These are phyloP conservation scores for Cyamopsis tetragonoloba DNA, from an alignment of 306 rosid species.

Conservation along the genomic window DNA sequence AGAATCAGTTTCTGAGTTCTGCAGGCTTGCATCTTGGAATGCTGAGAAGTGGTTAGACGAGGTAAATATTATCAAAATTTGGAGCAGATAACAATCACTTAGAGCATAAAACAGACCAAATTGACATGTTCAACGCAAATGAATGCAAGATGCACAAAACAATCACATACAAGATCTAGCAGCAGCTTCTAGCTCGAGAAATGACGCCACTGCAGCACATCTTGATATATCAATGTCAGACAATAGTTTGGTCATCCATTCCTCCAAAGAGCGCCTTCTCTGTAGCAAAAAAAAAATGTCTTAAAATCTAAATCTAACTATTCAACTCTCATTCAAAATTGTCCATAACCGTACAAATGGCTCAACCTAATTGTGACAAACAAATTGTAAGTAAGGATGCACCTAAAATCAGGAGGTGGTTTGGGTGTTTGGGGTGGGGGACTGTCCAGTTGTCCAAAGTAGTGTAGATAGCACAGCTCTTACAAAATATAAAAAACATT, in stretches of 20 bases:
- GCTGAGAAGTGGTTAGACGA: slow-evolving; percentile 52
- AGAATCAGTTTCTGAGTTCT: slow-evolving; percentile 51
- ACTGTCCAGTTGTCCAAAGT: background rate
- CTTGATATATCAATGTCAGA: slow-evolving; percentile 91
- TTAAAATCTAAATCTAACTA: slow-evolving; percentile 16
- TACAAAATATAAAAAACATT: slow-evolving; percentile 9
- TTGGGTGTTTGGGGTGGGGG: too few relatives aligned
- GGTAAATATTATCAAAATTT: slow-evolving; percentile 28
- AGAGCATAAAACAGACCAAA: slow-evolving; percentile 24
- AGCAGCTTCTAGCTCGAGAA: slow-evolving; percentile 95
- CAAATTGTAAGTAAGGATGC: background rate
- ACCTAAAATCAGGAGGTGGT: background rate
- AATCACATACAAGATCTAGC: slow-evolving; percentile 93
- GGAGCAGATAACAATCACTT: slow-evolving; percentile 23
- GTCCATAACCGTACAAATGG: background rate
- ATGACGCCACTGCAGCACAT: slow-evolving; percentile 87
- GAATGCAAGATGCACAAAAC: slow-evolving; percentile 28
- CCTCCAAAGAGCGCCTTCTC: slow-evolving; percentile 98
- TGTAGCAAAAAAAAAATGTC: slow-evolving; percentile 52
- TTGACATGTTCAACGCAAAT: slow-evolving; percentile 14
- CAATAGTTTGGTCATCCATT: slow-evolving; percentile 83
- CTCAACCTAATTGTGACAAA: background rate
- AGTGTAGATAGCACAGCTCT: slow-evolving; percentile 6
- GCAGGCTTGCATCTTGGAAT: slow-evolving; percentile 72
- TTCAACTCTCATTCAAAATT: slow-evolving; percentile 13